Base-by-base conservation (phyloP, 2,329 filamentous ascomycete genomes). In the Fusarium domesticum region DNA sequence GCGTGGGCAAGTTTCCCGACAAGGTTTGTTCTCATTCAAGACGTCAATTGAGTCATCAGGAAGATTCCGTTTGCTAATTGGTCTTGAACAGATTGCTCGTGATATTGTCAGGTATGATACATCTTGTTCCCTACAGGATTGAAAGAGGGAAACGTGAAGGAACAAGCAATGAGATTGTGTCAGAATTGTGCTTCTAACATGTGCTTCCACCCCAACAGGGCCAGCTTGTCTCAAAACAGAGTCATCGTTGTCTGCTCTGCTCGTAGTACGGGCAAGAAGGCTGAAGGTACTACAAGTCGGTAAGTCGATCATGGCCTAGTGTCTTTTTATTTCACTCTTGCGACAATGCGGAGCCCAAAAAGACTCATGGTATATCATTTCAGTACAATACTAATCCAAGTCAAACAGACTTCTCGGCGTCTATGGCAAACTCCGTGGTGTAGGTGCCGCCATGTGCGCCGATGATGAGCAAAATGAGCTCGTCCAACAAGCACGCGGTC, bases 181-280 rank as follows among this genome's bases (percentile, higher is more conserved):
- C 45, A 20, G 36, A 45, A 45, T 35, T 34, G 30, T 43, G 35
- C 45, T 25, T 45, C 50, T 53, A 32, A 60, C 50, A 28, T 28
- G 14, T 3, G 14, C 7, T 28, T 28, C 47, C 45, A 42, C 31
- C n/a, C 18, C 45, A 48, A 56, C 42, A 70, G 68, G 53, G 56
- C 68, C 51, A 69, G 75, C 64, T 70, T 95, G 43, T 73, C 73
- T 42, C 73, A 81, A 45, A 84, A 89, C 63, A 84, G 84, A 66
- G 83, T 96, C 53, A 91, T 90, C 44, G 85, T 98, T 45, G 92
- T 98, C 45, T 98, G 93, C 71, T 98, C 93, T 49, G 93, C 93
- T 33, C 79, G 93, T 65, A 96, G 90, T 70, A 93, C 88, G 48
- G 91, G 89, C 51, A 95, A 92, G 65, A 98, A 98, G 73, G 81